These are phyloP conservation scores for Aurantiochytrium sp. DNA, from an alignment of 108 stramenopile genomes.

Conservation along the genomic window DNA sequence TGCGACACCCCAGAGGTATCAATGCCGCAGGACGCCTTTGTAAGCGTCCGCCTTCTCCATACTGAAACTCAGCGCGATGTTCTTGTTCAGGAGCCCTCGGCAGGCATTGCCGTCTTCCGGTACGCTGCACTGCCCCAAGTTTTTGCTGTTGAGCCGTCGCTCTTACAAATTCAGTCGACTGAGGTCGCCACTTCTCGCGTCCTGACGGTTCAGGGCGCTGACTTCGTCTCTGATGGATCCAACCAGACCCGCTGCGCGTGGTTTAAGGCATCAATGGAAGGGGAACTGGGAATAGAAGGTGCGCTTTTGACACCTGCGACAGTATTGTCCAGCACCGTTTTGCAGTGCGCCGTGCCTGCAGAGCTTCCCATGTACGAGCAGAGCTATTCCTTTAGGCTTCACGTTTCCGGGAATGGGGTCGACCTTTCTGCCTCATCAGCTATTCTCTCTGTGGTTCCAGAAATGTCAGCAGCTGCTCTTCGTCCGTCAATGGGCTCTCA, in stretches of 20 bases:
- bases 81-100: neutral
- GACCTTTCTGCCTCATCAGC: neutral
- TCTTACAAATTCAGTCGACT: neutral
- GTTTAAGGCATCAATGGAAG: neutral
- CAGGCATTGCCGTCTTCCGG: neutral
- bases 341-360: neutral
- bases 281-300: neutral
- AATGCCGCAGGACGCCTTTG: neutral
- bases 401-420: neutral
- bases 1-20: neutral
- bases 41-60: neutral
- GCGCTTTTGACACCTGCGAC: neutral
- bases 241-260: neutral
- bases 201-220: neutral
- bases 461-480: neutral
- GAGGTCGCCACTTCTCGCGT: neutral
- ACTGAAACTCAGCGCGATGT: neutral
- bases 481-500: neutral
- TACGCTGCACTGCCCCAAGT: neutral
- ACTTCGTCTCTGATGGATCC: neutral
- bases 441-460: neutral
- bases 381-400: neutral
- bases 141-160: neutral
- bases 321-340: neutral
- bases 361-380: neutral